These are phyloP conservation scores for Neurospora sp. DNA, from an alignment of 495 filamentous ascomycete species.

Conservation along the genomic window DNA sequence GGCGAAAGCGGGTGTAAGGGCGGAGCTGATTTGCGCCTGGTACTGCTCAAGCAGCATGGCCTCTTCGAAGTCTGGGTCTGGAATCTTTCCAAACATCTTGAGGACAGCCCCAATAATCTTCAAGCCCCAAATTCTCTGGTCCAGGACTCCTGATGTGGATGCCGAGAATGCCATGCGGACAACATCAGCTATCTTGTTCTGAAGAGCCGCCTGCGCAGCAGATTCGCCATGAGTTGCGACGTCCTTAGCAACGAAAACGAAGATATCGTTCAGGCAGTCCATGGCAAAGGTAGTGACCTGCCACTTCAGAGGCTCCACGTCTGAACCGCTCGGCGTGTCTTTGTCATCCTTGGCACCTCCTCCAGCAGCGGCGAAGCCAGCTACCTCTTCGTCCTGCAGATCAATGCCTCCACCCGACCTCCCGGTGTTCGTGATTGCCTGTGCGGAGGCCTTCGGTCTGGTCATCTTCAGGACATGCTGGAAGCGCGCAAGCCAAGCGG, in stretches of 20 bases:
- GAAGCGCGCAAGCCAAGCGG: constrained; percentile 75
- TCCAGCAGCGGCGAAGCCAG: constrained; percentile 71
- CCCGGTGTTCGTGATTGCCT: constrained; percentile 33
- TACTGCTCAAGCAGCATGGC: constrained; percentile 94
- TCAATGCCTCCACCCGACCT: constrained; percentile 53
- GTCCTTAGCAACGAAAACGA: constrained; percentile 64
- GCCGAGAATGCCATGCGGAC: constrained; percentile 96
- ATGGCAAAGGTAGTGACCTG: constrained; percentile 93
- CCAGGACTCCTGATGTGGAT: constrained; percentile 84
- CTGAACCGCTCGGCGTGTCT: constrained; percentile 45
- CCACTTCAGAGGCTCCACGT: constrained; percentile 87
- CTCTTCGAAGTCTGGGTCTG: constrained; percentile 94
- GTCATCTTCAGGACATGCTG: constrained; percentile 86
- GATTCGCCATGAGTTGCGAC: constrained; percentile 60
- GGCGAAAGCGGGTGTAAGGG: constrained; percentile 91
- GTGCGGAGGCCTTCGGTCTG: constrained; percentile 46
- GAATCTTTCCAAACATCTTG: constrained; percentile 90
- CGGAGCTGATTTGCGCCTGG: constrained; percentile 95
- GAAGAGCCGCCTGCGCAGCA: constrained; percentile 60
- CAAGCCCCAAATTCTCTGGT: constrained; percentile 78
- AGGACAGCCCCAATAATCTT: constrained; percentile 89
- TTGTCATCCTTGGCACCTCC: constrained; percentile 56
- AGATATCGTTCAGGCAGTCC: constrained; percentile 78
- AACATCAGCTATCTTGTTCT: constrained; percentile 82
- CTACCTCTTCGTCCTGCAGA: constrained; percentile 90